Base-by-base conservation (phyloP, 257 asterid species). In the Solanum medicagineum region DNA sequence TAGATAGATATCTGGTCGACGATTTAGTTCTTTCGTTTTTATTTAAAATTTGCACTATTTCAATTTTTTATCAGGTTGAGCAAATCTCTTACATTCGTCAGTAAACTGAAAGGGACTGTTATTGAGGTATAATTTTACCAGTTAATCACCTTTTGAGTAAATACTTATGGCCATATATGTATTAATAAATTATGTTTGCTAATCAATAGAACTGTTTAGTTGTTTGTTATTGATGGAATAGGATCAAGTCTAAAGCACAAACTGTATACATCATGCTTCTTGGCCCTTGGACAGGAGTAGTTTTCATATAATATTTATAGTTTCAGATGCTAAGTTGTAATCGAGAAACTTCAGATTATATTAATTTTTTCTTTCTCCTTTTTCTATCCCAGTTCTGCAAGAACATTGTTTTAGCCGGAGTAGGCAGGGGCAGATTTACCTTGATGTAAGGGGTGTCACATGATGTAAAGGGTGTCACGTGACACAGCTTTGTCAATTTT, bases 381-480 rank as follows among this genome's bases (percentile, higher is more conserved):
- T 74, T 47, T 7, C 66, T 81, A 60, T 57, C 86, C 90, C 92
- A 96, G 99, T 96, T 96, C 71, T 96, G 99, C 95, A 95, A 95
- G 94, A 96, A 95, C 77, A 92, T 96, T 86, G 94, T 95, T 88
- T 92, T 96, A 84, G 99, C 98, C 1, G 98, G 99, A 73, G 98
- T 96, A 4, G 99, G 99, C 84, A 95, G 98, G 26, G 26, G 26
- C 26, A 1, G 26, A 26, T 26, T 1, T 26, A 26, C 1, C 26
- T n/a, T n/a, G n/a, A n/a, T n/a, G n/a, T n/a, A n/a, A n/a, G n/a
- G n/a, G n/a, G n/a, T n/a, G n/a, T n/a, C n/a, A n/a, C n/a, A n/a
- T n/a, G n/a, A n/a, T n/a, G n/a, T n/a, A n/a, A n/a, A n/a, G n/a
- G n/a, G n/a, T n/a, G n/a, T n/a, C n/a, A n/a, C n/a, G n/a, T n/a